Evolutionary conservation across 371 early-diverging fungal species (phyloP).

Genomic region (Fennellomyces sp.): DNA sequence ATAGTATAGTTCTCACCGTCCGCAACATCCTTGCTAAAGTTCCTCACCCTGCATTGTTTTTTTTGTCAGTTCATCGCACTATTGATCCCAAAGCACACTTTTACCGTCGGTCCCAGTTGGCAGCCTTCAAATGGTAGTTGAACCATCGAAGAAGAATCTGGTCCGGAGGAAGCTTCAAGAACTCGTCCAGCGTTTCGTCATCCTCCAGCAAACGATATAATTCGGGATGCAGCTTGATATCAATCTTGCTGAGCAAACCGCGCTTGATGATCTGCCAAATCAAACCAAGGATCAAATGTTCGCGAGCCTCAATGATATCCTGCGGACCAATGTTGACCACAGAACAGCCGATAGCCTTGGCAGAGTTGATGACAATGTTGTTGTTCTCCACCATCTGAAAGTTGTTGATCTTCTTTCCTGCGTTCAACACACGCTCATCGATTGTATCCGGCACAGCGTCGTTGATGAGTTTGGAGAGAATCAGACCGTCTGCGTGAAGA

Average conservation of each 20-base stretch:
- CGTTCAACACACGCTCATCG: constrained; percentile 96
- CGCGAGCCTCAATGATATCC: constrained; percentile 93
- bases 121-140: constrained; percentile 96
- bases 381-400: constrained; percentile 99
- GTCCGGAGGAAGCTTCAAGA: constrained; percentile 91
- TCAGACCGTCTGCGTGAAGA: constrained; percentile 77
- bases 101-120: constrained; percentile 80
- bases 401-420: constrained; percentile 74
- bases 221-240: constrained; percentile 96
- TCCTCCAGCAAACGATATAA: constrained; percentile 91
- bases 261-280: constrained; percentile 99
- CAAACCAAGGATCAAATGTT: constrained; percentile 93
- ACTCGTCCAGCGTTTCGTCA: constrained; percentile 90
- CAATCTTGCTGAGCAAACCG: constrained; percentile 91
- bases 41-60: constrained; percentile 63
- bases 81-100: not conserved
- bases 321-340: constrained; percentile 96
- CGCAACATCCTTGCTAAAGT: constrained; percentile 91
- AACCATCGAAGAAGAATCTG: constrained; percentile 96
- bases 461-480: constrained; percentile 96
- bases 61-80: not conserved
- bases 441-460: constrained; percentile 95
- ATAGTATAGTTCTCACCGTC: constrained; percentile 96
- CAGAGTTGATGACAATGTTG: constrained; percentile 96
- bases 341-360: constrained; percentile 96